phyloP scores from a whole-genome alignment of 768 basidiomycete species.

The Macrocybe gigantea region DNA sequence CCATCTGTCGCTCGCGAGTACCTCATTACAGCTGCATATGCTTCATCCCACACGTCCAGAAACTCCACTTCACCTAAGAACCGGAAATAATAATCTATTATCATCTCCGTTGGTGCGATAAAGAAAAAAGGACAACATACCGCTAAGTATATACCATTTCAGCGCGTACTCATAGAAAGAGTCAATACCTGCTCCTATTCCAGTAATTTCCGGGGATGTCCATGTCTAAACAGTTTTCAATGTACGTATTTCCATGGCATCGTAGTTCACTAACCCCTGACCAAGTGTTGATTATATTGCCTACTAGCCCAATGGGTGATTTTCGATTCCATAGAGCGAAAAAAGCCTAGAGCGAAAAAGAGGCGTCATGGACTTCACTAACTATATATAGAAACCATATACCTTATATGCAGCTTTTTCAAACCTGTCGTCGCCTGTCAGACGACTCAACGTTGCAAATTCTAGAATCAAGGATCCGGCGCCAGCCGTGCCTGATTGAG shows the following conservation, averaged over 20 bases:
- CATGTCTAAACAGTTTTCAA: conserved; percentile 44
- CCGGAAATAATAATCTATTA: not conserved
- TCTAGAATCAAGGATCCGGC: conserved; percentile 92
- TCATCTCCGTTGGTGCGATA: not conserved
- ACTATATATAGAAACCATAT: not conserved
- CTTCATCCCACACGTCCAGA: conserved; percentile 79
- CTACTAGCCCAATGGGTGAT: conserved; percentile 78
- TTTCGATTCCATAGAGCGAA: conserved; percentile 92
- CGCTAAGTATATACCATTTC: conserved; percentile 88
- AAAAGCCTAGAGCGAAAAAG: conserved; percentile 49
- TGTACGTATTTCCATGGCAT: not conserved
- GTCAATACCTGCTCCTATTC: conserved; percentile 93
- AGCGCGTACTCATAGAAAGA: conserved; percentile 94
- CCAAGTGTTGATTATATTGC: conserved; percentile 82
- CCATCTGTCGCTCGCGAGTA: conserved; percentile 80
- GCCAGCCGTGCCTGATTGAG: conserved; percentile 71
- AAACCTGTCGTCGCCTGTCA: conserved; percentile 86
- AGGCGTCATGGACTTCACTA: not conserved
- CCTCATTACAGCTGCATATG: conserved; percentile 80
- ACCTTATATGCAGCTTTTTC: conserved; percentile 81
- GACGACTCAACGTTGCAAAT: conserved; percentile 86
- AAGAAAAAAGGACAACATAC: conserved; percentile 24
- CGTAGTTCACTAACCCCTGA: conserved; percentile 55
- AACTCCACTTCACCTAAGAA: conserved; percentile 68
- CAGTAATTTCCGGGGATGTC: conserved; percentile 69